Conservation (phyloP, 2,329 filamentous ascomycete genomes). For the Phialemoniopsis sp. region DNA sequence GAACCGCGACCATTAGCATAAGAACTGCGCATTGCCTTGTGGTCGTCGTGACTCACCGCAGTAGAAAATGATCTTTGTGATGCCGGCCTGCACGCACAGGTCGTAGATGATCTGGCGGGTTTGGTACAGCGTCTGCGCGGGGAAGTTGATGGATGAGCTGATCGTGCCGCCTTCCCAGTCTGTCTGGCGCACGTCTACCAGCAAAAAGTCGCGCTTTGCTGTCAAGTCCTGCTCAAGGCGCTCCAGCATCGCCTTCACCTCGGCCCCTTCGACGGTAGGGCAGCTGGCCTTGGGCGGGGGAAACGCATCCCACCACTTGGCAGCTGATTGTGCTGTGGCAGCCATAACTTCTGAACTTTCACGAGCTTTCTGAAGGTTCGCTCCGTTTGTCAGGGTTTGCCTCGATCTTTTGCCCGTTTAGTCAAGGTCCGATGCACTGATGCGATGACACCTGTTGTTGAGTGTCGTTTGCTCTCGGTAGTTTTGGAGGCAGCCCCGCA, state of each 20-base stretch:
- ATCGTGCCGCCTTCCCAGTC: constrained; percentile 59
- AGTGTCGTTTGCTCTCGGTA: no score
- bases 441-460: no score
- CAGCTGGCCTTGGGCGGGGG: constrained; percentile 35
- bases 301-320: constrained; percentile 33
- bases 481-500: no score
- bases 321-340: no score
- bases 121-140: constrained; percentile 50
- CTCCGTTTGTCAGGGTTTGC: no score
- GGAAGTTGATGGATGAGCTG: constrained; percentile 51
- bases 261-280: constrained; percentile 29
- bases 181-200: constrained; percentile 49
- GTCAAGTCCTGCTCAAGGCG: constrained; percentile 22
- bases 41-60: constrained; percentile 37
- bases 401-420: no score
- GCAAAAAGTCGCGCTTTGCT: constrained; percentile 30
- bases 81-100: constrained; percentile 43
- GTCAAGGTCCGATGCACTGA: no score
- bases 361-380: no score
- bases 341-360: no score
- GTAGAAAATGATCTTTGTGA: constrained; percentile 49
- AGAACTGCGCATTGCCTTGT: constrained; percentile 1
- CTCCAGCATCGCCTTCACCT: constrained; percentile 36
- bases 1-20: constrained; percentile 2
- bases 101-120: constrained; percentile 42